A percentile compares a stretch with the other conserved stretches of the same genome.
phyloP scores from a whole-genome alignment of 768 basidiomycete species.

The Boletus sensibilis region DNA sequence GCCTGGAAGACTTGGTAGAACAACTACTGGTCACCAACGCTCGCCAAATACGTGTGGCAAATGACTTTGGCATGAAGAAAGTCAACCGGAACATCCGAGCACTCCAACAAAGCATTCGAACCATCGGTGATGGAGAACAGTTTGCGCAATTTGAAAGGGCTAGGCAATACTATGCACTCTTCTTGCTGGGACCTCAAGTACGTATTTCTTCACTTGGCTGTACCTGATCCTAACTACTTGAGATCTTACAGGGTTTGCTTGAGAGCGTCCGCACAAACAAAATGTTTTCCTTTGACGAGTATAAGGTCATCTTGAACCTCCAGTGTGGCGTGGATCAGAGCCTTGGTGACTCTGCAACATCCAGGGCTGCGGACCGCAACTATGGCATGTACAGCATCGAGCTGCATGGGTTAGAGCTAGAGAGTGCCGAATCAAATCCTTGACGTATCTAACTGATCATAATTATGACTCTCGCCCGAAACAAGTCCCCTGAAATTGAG shows the following conservation, averaged over 20 bases:
- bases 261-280: slow-evolving; percentile 61
- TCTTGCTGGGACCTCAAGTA: slow-evolving; percentile 72
- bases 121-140: slow-evolving; percentile 58
- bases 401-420: slow-evolving; percentile 76
- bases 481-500: neutral
- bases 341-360: slow-evolving; percentile 47
- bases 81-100: slow-evolving; percentile 87
- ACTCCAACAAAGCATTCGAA: slow-evolving; percentile 87
- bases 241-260: slow-evolving; percentile 65
- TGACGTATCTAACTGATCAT: slow-evolving; percentile 21
- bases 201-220: slow-evolving; percentile 14
- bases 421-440: slow-evolving; percentile 39
- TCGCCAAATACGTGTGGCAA: slow-evolving; percentile 65
- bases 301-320: slow-evolving; percentile 85
- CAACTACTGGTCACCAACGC: slow-evolving; percentile 76
- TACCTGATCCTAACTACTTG: slow-evolving; percentile 1
- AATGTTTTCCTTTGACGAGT: slow-evolving; percentile 86
- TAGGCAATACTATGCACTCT: slow-evolving; percentile 80
- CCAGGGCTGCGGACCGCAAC: slow-evolving; percentile 61
- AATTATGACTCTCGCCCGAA: slow-evolving; percentile 5
- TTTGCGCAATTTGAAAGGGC: slow-evolving; percentile 73
- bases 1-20: slow-evolving; percentile 83
- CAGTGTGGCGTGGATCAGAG: slow-evolving; percentile 80
- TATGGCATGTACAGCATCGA: slow-evolving; percentile 91
- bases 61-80: slow-evolving; percentile 78